These are phyloP conservation scores for Blastocystis sp. DNA, from an alignment of 352 stramenopile genomes.

Conservation along the genomic window DNA sequence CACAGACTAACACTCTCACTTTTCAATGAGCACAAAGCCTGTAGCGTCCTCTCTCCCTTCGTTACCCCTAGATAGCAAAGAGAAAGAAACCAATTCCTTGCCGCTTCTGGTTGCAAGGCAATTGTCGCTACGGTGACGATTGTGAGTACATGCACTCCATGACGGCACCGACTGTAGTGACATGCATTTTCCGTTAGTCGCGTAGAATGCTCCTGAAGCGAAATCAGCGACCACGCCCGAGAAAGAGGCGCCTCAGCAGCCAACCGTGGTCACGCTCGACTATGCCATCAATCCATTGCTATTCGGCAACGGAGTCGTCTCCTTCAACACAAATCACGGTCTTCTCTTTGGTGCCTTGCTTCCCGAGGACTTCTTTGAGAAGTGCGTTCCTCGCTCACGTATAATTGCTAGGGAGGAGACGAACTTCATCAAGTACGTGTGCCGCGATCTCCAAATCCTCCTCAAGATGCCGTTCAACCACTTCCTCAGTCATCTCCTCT, in stretches of 20 bases:
- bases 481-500: slow-evolving; percentile 65
- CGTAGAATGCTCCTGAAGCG: background rate
- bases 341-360: slow-evolving; percentile 53
- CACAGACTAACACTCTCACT: background rate
- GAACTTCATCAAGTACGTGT: slow-evolving; percentile 59
- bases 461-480: slow-evolving; percentile 70
- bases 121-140: slow-evolving; percentile 59
- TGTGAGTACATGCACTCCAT: slow-evolving; percentile 70
- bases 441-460: slow-evolving; percentile 48
- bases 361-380: slow-evolving; percentile 59
- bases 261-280: slow-evolving; percentile 9
- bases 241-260: background rate
- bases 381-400: background rate
- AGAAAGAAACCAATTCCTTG: slow-evolving; percentile 68
- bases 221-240: background rate
- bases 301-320: slow-evolving; percentile 69
- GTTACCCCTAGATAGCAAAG: slow-evolving; percentile 14
- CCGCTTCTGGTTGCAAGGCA: slow-evolving; percentile 67
- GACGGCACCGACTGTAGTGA: background rate
- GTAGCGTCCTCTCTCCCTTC: background rate
- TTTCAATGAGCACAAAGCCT: slow-evolving; percentile 18
- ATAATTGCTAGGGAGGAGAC: slow-evolving; percentile 39
- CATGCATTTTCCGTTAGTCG: background rate
- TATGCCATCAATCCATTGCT: slow-evolving; percentile 37
- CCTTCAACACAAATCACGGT: slow-evolving; percentile 30